phyloP scores from a whole-genome alignment of 2,329 filamentous ascomycete genomes.

The Xylaria hypoxylon region DNA sequence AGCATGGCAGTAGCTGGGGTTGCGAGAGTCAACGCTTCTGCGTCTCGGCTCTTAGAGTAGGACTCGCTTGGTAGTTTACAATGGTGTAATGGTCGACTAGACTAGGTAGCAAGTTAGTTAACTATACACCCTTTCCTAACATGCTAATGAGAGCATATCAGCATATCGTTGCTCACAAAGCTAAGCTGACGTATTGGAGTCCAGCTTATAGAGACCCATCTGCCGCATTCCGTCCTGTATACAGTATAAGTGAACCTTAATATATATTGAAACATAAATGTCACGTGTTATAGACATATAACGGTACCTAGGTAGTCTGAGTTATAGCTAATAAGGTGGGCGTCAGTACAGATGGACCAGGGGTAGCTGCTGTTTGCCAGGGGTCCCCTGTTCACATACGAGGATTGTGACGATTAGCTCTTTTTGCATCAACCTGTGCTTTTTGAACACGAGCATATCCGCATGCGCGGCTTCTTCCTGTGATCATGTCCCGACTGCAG shows the following conservation, averaged over 20 bases:
- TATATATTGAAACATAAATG: neutral
- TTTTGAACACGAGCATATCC: constrained; percentile 35
- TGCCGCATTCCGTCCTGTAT: neutral
- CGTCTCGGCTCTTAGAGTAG: neutral
- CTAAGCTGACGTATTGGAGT: neutral
- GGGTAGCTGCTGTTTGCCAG: constrained; percentile 18
- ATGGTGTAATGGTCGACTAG: neutral
- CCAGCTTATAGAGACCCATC: neutral
- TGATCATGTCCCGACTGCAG: constrained; percentile 3
- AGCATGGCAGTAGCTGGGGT: neutral
- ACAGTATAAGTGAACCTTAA: neutral
- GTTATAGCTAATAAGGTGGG: too few relatives aligned
- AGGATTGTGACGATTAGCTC: constrained; percentile 12
- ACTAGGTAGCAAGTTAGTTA: too few relatives aligned
- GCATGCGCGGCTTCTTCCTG: constrained; percentile 26
- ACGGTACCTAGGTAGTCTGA: neutral
- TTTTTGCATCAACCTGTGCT: constrained; percentile 9
- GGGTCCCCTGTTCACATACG: constrained; percentile 32
- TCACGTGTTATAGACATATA: constrained; percentile 17
- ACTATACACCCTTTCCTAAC: too few relatives aligned
- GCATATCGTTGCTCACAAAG: too few relatives aligned
- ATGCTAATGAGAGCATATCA: neutral
- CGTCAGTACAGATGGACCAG: too few relatives aligned
- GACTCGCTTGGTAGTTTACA: neutral
- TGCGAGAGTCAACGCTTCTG: constrained; percentile 8